These are phyloP conservation scores for Penicillium brevicompactum DNA, from an alignment of 2,329 filamentous ascomycete genomes.

Conservation along the genomic window DNA sequence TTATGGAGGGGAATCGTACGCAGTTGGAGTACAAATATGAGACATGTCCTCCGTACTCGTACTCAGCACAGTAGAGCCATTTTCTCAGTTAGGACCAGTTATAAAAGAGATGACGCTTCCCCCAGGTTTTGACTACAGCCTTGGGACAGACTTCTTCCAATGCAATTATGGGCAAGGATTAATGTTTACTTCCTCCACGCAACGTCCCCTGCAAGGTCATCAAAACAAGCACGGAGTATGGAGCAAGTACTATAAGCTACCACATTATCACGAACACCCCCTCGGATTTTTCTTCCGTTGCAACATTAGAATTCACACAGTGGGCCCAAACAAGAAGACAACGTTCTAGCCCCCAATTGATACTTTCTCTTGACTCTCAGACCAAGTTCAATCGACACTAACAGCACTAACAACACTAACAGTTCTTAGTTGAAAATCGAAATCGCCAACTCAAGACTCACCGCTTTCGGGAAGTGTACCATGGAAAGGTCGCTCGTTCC, in stretches of 20 bases:
- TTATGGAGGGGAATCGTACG: neutral
- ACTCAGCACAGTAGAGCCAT: neutral
- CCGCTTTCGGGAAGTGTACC: neutral
- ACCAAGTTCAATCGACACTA: neutral
- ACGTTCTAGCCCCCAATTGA: neutral
- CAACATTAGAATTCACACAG: neutral
- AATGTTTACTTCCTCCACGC: no score
- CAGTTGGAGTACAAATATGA: neutral
- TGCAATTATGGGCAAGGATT: no score
- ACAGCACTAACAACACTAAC: neutral
- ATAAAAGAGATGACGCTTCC: no score
- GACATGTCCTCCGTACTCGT: neutral
- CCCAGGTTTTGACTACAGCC: no score
- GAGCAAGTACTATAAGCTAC: neutral
- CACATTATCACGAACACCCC: no score
- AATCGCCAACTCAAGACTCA: neutral
- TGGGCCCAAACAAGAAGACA: neutral
- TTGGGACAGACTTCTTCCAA: no score
- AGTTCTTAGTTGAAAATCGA: neutral
- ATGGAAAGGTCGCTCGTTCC: neutral
- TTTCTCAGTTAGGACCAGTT: no score
- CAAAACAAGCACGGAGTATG: no score
- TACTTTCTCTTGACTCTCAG: neutral
- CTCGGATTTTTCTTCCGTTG: neutral
- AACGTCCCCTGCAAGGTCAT: no score